Evolutionary conservation across 2,329 filamentous ascomycete species (phyloP), one percentile per base, ranked within the genome.

Genomic region (Fusarium ambrosium): DNA sequence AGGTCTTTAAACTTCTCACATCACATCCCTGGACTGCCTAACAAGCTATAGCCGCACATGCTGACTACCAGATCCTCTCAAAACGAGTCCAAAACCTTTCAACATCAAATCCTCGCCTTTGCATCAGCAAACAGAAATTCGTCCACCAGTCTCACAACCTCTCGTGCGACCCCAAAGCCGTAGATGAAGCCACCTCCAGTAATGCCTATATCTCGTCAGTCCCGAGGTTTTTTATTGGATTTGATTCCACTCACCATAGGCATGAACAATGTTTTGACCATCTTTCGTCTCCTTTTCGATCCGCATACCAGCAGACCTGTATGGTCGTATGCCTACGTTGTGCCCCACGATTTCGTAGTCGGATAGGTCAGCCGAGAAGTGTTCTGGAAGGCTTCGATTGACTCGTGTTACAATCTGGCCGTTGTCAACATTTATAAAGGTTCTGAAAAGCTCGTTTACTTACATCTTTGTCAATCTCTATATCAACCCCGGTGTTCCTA

Each of bases 101-200:
- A 48, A 5, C 6, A 5, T 62, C 34, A 61, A 10, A 61, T 34
- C 7, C 9, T 60, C 5, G 43, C n/a, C 7, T 45, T 58, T 11
- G 34, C 61, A 34, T 22, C 37, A 36, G 68, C 55, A 10, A 14
- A 36, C 6, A 53, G 4, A 27, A 68, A 37, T 32, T 66, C 62
- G 29, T 66, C 36, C 2, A 59, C 67, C 6, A 37, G 36, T 29
- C 37, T 48, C 8, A 55, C 56, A 27, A 48, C 56, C 27, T 64
- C 60, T 14, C 62, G 56, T 8, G 53, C 64, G 10, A 51, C 55
- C 8, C 62, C 66, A 41, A 62, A 66, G 10, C 48, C 16, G 18
- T 41, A 63, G 43, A 72, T 69, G 20, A 55, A 72, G 16, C 56
- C 69, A 20, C 67, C 70, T 22, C 67, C 67, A 20, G 27, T 55